Evolutionary conservation across 208 protist species (phyloP), one percentile per base, ranked within the genome.

Genomic region (Trypanosoma lewisi): DNA sequence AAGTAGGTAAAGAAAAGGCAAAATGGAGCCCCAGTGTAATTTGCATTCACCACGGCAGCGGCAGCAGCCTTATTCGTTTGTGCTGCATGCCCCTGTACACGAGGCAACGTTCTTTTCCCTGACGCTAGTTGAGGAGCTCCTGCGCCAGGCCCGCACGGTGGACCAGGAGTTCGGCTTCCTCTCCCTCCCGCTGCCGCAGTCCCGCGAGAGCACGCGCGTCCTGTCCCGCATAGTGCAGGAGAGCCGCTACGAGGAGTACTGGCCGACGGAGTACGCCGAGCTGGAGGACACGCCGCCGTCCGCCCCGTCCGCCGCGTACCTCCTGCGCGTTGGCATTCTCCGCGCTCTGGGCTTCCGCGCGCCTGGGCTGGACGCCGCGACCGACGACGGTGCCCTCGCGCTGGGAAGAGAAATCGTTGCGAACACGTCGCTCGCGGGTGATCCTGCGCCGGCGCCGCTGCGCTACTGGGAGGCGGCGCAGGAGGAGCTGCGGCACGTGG

Each of bases 81-180:
- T 83, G 33, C 60, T 76, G 33, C 68, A 34, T 12, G 78, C 82
- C 21, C 70, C 80, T 4, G 59, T 62, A 16, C 53, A 52, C 4
- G 78, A 91, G 44, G 80, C 82, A 9, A 82, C 82, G 11, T 90
- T 94, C 61, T 78, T 78, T 53, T 94, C 87, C 5, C 61, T 94
- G 28, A 48, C 72, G 36, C 87, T 80, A 41, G 74, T 94, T 0
- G 78, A 89, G 48, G 82, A 83, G 30, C 57, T 94, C 7, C 66
- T 81, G 50, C 59, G 36, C 19, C 37, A 71, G 23, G 52, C 56
- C 19, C 59, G 58, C 30, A 21, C 28, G 19, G 66, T 56, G 65
- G 57, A 69, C 0, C 14, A 61, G 21, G 55, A 42, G 2, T 41
- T 49, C 21, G 23, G 31, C 16, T 16, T 62, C 12, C 34, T 64